phyloP scores from a whole-genome alignment of 176 grass and related monocot genomes.

The Ensete ventricosum region DNA sequence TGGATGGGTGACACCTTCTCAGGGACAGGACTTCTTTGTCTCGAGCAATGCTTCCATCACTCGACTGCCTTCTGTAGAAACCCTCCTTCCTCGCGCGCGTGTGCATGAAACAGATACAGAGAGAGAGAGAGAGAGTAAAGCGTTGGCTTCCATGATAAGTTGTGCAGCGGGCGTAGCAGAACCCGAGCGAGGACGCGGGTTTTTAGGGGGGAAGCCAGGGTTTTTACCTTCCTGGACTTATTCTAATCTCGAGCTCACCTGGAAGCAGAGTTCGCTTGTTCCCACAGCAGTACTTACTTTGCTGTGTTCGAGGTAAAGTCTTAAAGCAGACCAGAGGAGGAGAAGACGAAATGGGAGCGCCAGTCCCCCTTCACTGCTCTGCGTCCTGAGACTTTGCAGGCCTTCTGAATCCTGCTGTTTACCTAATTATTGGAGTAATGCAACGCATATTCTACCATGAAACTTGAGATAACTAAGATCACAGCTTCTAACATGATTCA shows the following conservation, averaged over 20 bases:
- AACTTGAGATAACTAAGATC: no score
- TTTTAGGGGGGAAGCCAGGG: background rate
- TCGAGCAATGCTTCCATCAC: no score
- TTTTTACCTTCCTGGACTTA: background rate
- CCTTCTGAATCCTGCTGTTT: no score
- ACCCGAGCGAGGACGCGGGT: background rate
- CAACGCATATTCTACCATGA: no score
- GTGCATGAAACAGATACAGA: background rate
- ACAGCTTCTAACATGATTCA: no score
- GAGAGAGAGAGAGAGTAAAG: background rate
- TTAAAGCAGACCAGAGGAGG: background rate
- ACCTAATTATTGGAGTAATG: no score
- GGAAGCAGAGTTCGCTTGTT: slow-evolving; percentile 8
- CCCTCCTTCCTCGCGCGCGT: background rate
- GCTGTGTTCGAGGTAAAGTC: background rate
- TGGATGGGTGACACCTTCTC: no score
- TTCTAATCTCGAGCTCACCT: background rate
- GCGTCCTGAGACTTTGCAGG: no score
- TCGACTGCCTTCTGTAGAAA: no score
- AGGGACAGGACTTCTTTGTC: no score
- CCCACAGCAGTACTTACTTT: slow-evolving; percentile 11
- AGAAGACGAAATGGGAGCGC: no score
- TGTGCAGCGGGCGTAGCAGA: background rate
- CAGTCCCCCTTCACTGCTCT: no score
- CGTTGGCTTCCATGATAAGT: background rate